Percentiles rank a stretch among this genome's conserved stretches.
Conservation (phyloP, 208 protist genomes). For the Strigomonas culicis region DNA sequence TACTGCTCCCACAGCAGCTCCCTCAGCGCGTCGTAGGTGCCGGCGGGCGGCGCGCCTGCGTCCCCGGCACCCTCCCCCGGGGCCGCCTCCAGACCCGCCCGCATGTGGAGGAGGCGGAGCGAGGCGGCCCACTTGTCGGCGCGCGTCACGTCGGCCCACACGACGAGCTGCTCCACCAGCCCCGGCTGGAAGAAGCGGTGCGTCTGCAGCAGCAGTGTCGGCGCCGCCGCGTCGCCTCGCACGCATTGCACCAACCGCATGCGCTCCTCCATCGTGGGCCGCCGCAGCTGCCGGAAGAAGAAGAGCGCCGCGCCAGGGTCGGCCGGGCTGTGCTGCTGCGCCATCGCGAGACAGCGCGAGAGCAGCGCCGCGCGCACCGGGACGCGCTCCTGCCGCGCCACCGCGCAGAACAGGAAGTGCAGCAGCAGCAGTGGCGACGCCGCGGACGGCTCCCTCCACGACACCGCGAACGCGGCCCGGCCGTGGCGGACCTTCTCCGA, state of each 20-base stretch:
- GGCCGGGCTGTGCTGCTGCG: slow-evolving; percentile 4
- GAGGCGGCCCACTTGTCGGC: slow-evolving; percentile 18
- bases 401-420: not conserved
- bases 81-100: not conserved
- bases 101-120: slow-evolving; percentile 11
- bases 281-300: slow-evolving; percentile 48
- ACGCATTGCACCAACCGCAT: slow-evolving; percentile 36
- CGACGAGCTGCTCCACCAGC: slow-evolving; percentile 50
- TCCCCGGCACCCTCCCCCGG: no score
- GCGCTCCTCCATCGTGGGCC: slow-evolving; percentile 44
- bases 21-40: not conserved
- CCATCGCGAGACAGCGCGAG: slow-evolving; percentile 22
- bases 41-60: no score
- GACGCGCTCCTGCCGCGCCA: slow-evolving; percentile 29
- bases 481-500: no score
- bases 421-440: no score
- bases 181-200: slow-evolving; percentile 36
- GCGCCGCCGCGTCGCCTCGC: slow-evolving; percentile 21
- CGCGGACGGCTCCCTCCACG: no score
- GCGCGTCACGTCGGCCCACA: slow-evolving; percentile 44
- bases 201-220: slow-evolving; percentile 24
- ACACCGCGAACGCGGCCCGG: no score
- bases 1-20: not conserved
- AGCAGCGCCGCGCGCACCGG: slow-evolving; percentile 50
- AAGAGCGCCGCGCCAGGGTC: slow-evolving; percentile 48